Base-by-base conservation (phyloP, 192 early-diverging fungal genomes). In the Backusella tarrabulga region DNA sequence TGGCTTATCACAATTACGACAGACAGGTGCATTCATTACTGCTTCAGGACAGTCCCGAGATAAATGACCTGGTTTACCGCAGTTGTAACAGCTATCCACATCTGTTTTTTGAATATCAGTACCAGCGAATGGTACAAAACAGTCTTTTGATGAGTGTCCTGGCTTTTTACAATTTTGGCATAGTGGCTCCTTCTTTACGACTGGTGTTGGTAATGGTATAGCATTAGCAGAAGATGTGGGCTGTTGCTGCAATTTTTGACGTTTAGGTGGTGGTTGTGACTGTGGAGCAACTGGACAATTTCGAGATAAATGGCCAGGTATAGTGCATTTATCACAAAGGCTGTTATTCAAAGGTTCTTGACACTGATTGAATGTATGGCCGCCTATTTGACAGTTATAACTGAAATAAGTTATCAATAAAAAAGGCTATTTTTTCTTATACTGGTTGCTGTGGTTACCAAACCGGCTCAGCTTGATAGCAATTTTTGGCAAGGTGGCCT, bases 101-200 rank as follows among this genome's bases (percentile, higher is more conserved):
- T 32, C 71, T 71, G 76, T 75, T 81, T 88, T 85, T 77, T 83
- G 84, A 76, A n/a, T 50, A 50, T 50, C 46, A 4, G 80, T 81
- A 68, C 79, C 40, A 40, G 50, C 68, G 12, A 41, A 74, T 63
- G 68, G 41, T 12, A 73, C 42, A 21, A 29, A 34, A 5, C 5
- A 15, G 70, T 35, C 36, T 52, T 7, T 21, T 46, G n/a, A 44
- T 23, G 1, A 76, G 78, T 88, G 87, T 54, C 87, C 87, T 41
- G 75, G 71, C 68, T 86, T 78, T 70, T 82, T 81, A 74, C 87
- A 88, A 77, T 84, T 88, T 83, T 86, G 86, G 79, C 87, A 88
- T 6, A 63, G 23, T 63, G 42, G 80, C 73, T 83, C 86, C 81
- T 73, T 84, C 84, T 74, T 80, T 83, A 67, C 79, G 2, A 32